phyloP scores from a whole-genome alignment of 1,284 basidiomycete species.

The Austropuccinia psidii region DNA sequence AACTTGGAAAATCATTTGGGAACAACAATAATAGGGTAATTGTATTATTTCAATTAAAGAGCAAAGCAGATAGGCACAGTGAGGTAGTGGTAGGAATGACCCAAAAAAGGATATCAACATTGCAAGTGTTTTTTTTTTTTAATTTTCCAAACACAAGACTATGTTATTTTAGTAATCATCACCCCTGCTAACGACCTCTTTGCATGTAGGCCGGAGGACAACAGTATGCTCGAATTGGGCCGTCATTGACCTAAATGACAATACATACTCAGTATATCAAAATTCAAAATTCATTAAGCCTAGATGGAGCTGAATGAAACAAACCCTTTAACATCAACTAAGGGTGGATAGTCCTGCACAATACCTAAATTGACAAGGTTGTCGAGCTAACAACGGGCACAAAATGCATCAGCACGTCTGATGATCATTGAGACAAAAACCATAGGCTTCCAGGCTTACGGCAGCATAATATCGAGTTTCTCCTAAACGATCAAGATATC shows the following conservation, averaged over 20 bases:
- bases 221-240: slow-evolving; percentile 96
- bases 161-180: slow-evolving; percentile 91
- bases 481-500: slow-evolving; percentile 87
- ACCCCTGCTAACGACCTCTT: slow-evolving; percentile 89
- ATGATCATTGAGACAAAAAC: not conserved
- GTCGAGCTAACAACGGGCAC: slow-evolving; percentile 59
- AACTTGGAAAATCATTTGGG: no score
- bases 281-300: not conserved
- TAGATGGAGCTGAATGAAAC: slow-evolving; percentile 49
- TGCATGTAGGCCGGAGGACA: slow-evolving; percentile 76
- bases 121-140: no score
- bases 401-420: not conserved
- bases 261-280: not conserved
- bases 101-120: no score
- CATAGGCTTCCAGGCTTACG: slow-evolving; percentile 53
- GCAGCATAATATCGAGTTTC: slow-evolving; percentile 91
- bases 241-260: slow-evolving; percentile 65
- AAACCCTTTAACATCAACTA: slow-evolving; percentile 57
- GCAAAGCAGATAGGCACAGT: no score
- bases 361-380: slow-evolving; percentile 80
- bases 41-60: no score
- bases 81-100: no score
- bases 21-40: no score
- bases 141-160: no score
- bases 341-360: slow-evolving; percentile 88